Evolutionary conservation across 345 rosid genomes (phyloP).

Genomic region (Clarkia xantiana): DNA sequence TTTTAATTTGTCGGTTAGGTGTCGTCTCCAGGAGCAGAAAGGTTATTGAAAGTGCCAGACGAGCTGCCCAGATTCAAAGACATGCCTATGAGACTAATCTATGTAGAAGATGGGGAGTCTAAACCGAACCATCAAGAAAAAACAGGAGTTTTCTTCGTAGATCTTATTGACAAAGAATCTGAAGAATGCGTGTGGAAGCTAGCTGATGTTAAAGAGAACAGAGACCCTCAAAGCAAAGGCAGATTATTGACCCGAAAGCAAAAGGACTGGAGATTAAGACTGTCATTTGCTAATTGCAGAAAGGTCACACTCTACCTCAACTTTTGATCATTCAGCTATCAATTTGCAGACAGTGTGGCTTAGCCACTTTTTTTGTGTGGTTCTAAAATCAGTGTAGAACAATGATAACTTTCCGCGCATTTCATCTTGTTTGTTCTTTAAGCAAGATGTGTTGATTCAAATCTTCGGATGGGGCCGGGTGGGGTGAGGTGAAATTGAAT

Average conservation of each 20-base stretch:
- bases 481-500: too few relatives aligned
- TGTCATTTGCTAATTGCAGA: conserved; percentile 37
- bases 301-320: conserved; percentile 51
- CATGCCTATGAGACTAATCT: conserved; percentile 60
- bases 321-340: conserved; percentile 11
- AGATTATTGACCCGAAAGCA: conserved; percentile 64
- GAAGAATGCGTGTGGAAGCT: conserved; percentile 65
- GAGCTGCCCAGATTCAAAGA: conserved; percentile 56
- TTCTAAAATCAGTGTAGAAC: too few relatives aligned
- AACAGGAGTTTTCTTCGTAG: conserved; percentile 46
- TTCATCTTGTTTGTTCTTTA: too few relatives aligned
- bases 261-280: conserved; percentile 57
- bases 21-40: conserved; percentile 84
- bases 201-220: conserved; percentile 73
- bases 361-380: too few relatives aligned
- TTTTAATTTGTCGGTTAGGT: too few relatives aligned
- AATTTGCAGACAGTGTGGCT: neutral
- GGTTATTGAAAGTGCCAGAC: conserved; percentile 62
- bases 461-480: too few relatives aligned
- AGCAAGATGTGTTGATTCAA: too few relatives aligned
- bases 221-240: conserved; percentile 67
- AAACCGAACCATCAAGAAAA: conserved; percentile 17
- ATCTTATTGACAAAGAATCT: conserved; percentile 40
- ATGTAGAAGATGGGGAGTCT: conserved; percentile 27
- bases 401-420: too few relatives aligned